These are phyloP conservation scores for Sporothrix euskadiensis DNA, from an alignment of 2,329 filamentous ascomycete species.

Conservation along the genomic window DNA sequence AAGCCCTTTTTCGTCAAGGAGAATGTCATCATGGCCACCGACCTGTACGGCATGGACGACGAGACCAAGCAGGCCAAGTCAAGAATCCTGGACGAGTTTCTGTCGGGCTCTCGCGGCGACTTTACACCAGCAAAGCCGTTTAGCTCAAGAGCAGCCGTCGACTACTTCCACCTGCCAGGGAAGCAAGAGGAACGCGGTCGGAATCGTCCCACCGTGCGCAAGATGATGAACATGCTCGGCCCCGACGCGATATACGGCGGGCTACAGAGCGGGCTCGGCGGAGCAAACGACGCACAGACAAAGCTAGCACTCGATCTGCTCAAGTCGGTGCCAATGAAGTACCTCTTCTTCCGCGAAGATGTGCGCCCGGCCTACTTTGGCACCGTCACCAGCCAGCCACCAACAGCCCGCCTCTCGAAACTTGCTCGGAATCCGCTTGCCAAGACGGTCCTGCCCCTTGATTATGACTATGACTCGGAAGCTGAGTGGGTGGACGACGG, in stretches of 20 bases:
- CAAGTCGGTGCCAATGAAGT: conserved; percentile 61
- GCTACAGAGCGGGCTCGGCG: conserved; percentile 31
- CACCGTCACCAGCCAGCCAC: conserved; percentile 64
- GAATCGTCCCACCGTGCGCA: conserved; percentile 52
- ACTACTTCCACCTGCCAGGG: conserved; percentile 50
- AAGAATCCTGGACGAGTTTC: conserved; percentile 53
- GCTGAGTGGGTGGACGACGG: conserved; percentile 80
- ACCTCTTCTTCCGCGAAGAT: conserved; percentile 62
- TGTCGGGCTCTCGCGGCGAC: conserved; percentile 50
- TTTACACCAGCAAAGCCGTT: conserved; percentile 45
- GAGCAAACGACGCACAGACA: conserved; percentile 44
- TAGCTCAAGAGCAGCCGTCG: conserved; percentile 40
- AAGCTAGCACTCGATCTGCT: conserved; percentile 46
- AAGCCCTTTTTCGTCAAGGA: conserved; percentile 78
- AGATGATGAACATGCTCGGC: conserved; percentile 54
- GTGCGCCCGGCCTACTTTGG: conserved; percentile 71
- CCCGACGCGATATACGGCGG: conserved; percentile 41
- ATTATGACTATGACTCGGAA: conserved; percentile 86
- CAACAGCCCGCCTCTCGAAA: conserved; percentile 50
- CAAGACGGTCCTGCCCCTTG: conserved; percentile 58
- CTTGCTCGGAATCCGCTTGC: conserved; percentile 57
- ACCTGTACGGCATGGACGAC: conserved; percentile 58
- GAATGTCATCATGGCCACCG: conserved; percentile 68
- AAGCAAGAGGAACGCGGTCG: conserved; percentile 36
- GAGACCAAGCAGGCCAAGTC: conserved; percentile 56